Evolutionary conservation across 176 grass and related monocot genomes (phyloP).

Genomic region (Chrysopogon serrulatus): DNA sequence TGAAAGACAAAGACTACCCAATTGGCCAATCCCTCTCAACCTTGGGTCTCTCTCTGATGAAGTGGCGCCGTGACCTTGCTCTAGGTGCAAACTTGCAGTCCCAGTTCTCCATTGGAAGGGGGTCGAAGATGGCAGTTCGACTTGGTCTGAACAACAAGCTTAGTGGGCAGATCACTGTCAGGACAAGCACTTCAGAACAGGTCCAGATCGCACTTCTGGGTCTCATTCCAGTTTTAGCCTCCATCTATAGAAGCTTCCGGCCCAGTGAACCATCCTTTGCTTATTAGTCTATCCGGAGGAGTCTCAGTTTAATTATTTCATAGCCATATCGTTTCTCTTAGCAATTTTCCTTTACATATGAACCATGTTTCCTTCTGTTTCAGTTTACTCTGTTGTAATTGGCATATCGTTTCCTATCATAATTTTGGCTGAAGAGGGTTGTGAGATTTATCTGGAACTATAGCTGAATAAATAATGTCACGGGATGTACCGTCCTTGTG

Average conservation of each 20-base stretch:
- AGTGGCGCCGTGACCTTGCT: constrained; percentile 67
- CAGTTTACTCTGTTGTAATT: constrained; percentile 2
- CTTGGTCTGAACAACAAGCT: constrained; percentile 87
- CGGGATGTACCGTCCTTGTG: constrained; percentile 20
- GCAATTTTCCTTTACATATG: constrained; percentile 31
- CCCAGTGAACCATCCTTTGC: constrained; percentile 42
- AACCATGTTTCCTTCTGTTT: constrained; percentile 15
- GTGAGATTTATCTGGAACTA: constrained; percentile 41
- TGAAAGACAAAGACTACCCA: constrained; percentile 78
- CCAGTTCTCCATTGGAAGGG: constrained; percentile 61
- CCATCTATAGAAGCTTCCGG: constrained; percentile 48
- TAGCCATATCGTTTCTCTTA: not conserved
- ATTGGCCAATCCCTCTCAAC: constrained; percentile 65
- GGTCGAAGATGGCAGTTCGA: constrained; percentile 73
- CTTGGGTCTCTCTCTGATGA: constrained; percentile 83
- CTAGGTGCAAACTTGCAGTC: constrained; percentile 86
- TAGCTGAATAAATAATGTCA: constrained; percentile 55
- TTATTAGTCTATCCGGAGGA: constrained; percentile 37
- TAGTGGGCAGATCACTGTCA: constrained; percentile 70
- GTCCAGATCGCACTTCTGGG: constrained; percentile 79
- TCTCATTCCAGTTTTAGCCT: constrained; percentile 58
- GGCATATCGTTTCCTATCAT: not conserved
- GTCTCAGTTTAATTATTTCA: not conserved
- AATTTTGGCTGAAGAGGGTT: constrained; percentile 49
- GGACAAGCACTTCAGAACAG: constrained; percentile 88